Evolutionary conservation across 495 filamentous ascomycete species (phyloP).

Genomic region (Elasticomyces elasticus): DNA sequence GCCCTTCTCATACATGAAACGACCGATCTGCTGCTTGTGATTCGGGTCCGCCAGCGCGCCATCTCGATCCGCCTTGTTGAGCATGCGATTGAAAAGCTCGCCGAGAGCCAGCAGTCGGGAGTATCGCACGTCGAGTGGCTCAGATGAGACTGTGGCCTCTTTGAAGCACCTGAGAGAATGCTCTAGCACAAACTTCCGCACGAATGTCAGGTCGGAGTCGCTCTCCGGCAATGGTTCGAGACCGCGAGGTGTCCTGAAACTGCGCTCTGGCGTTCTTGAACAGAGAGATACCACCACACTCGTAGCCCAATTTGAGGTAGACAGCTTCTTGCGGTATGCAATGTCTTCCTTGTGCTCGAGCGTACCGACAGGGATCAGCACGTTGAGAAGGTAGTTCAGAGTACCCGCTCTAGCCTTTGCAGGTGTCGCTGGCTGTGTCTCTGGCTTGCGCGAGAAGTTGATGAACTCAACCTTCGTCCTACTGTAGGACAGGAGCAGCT

Average conservation of each 20-base stretch:
- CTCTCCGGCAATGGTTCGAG: slow-evolving; percentile 55
- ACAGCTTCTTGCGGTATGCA: slow-evolving; percentile 66
- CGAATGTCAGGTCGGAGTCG: slow-evolving; percentile 69
- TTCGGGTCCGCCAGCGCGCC: background rate
- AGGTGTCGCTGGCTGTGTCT: slow-evolving; percentile 71
- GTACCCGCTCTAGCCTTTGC: slow-evolving; percentile 89
- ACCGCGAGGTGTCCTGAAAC: slow-evolving; percentile 26
- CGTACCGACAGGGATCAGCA: slow-evolving; percentile 68
- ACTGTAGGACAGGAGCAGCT: slow-evolving; percentile 87
- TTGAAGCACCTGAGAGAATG: slow-evolving; percentile 87
- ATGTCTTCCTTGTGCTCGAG: slow-evolving; percentile 66
- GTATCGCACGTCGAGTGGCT: slow-evolving; percentile 79
- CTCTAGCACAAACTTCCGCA: slow-evolving; percentile 88
- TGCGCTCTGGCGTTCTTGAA: slow-evolving; percentile 68
- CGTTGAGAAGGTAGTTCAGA: slow-evolving; percentile 84
- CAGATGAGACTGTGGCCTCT: slow-evolving; percentile 68
- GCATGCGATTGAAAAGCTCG: slow-evolving; percentile 87
- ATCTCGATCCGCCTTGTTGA: slow-evolving; percentile 31
- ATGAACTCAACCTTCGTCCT: slow-evolving; percentile 96
- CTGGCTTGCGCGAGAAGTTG: slow-evolving; percentile 87
- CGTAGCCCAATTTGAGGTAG: slow-evolving; percentile 75
- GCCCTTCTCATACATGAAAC: slow-evolving; percentile 96
- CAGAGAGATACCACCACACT: slow-evolving; percentile 79
- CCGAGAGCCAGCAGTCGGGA: slow-evolving; percentile 72
- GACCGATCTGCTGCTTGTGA: slow-evolving; percentile 67